A percentile compares a stretch with the other conserved stretches of the same genome.
phyloP scores from a whole-genome alignment of 1,284 basidiomycete species.

The Cryptococcus sp. region DNA sequence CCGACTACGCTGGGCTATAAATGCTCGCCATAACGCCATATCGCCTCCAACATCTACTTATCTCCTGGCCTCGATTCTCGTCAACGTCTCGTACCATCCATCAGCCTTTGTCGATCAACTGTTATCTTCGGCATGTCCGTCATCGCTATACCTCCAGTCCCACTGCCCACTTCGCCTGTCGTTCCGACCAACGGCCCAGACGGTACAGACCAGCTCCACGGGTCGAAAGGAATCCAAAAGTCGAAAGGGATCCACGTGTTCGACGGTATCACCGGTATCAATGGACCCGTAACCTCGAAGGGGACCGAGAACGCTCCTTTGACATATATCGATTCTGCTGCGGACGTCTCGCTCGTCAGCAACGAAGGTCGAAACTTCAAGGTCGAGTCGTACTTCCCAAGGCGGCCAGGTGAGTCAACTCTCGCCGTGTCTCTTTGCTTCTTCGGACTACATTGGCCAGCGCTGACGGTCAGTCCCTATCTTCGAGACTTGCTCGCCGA shows the following conservation, averaged over 20 bases:
- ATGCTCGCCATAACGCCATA: no score
- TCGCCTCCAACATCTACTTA: no score
- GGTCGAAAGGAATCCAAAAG: neutral
- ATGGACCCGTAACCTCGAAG: neutral
- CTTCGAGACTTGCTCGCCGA: slow-evolving; percentile 9
- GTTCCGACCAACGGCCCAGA: neutral
- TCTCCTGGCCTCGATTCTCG: no score
- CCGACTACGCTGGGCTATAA: no score
- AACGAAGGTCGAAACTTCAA: slow-evolving; percentile 17
- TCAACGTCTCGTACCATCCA: no score
- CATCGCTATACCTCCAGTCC: neutral
- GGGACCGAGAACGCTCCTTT: neutral
- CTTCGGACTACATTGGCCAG: no score
- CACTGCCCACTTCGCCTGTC: neutral
- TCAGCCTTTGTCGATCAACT: no score
- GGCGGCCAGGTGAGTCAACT: slow-evolving; percentile 19
- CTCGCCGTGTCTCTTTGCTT: neutral
- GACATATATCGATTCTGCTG: slow-evolving; percentile 17
- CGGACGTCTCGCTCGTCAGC: slow-evolving; percentile 18
- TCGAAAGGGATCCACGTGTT: no score
- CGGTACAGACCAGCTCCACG: neutral
- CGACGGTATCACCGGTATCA: no score
- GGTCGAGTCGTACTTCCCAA: slow-evolving; percentile 16
- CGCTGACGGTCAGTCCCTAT: slow-evolving; percentile 7
- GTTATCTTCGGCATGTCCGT: neutral